Base-by-base conservation (phyloP, 768 basidiomycete species). In the Lactifluus subvellereus region DNA sequence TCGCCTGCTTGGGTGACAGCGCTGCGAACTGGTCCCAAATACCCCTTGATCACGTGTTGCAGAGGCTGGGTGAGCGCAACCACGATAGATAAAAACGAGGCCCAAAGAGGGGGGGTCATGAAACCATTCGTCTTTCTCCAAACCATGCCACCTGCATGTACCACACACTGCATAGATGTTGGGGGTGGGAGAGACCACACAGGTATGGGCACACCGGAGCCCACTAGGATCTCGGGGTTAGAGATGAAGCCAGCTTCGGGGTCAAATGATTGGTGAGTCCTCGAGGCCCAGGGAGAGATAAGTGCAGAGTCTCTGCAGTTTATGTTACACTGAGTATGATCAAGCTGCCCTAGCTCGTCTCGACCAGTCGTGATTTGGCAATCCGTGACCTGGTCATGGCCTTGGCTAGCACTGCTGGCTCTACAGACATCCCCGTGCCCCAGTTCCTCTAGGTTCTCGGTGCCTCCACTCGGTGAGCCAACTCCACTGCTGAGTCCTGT, bases 61-160 rank as follows among this genome's bases (percentile, higher is more conserved):
- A 95, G 62, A 69, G 27, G 27, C 27, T 27, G 27, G 27, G 3
- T 27, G 2, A 88, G 83, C 3, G 92, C 94, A 45, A 94, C 88
- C 50, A 90, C 58, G 48, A 95, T 74, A 7, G 89, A 91, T 1
- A 80, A 71, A 16, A 91, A 71, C 1, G 92, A 86, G 0, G 90
- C 89, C 80, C 90, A 88, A 40, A 94, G 81, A 0, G 94, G 93
- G 5, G 27, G 27, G 27, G 27, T 27, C 27, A 27, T 27, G 27
- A 27, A 27, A 27, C 27, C 27, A 27, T 27, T 27, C 27, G 27
- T 27, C 27, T 27, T 27, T 27, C 2, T 27, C 27, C 27, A 27
- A 27, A 27, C 27, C 27, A 27, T 27, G 27, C 27, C 2, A 27
- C 27, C 27, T 27, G 27, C 27, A 27, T 27, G 27, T 27, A 27